Evolutionary conservation across 345 rosid species (phyloP).

Genomic region (Adansonia digitata): DNA sequence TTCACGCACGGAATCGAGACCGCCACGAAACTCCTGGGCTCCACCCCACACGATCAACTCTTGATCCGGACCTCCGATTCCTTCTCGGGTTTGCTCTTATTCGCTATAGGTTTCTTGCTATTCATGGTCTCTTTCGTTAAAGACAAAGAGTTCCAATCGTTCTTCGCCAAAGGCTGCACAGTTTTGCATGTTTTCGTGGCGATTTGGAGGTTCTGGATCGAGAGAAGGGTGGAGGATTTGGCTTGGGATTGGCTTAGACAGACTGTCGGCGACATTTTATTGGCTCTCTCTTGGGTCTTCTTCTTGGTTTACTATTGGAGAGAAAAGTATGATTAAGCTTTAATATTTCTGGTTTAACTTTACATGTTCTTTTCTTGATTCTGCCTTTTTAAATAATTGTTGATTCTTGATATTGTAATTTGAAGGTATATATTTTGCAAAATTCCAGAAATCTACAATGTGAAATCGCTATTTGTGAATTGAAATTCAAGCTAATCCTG

Average conservation of each 20-base stretch:
- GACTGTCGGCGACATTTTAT: constrained; percentile 46
- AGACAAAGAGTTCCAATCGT: constrained; percentile 52
- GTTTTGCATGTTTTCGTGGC: constrained; percentile 47
- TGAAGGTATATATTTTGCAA: background rate
- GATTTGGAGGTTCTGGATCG: constrained; percentile 50
- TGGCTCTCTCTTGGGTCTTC: constrained; percentile 62
- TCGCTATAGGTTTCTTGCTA: constrained; percentile 51
- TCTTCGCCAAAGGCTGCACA: constrained; percentile 64
- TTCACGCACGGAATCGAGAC: too few relatives aligned
- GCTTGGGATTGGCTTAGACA: constrained; percentile 57
- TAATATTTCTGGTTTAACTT: background rate
- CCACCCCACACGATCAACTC: too few relatives aligned
- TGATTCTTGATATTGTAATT: background rate
- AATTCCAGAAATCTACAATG: background rate
- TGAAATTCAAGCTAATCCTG: background rate
- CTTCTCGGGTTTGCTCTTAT: too few relatives aligned
- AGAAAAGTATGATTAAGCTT: constrained; percentile 54
- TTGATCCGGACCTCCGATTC: too few relatives aligned
- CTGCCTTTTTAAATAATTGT: background rate
- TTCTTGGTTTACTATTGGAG: constrained; percentile 65
- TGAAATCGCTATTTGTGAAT: background rate
- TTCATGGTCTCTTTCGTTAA: constrained; percentile 57
- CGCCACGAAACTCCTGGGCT: too few relatives aligned
- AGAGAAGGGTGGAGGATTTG: constrained; percentile 48
- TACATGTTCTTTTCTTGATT: background rate